Evolutionary conservation across 257 asterid genomes (phyloP).

Genomic region (Solanum clarkiae): DNA sequence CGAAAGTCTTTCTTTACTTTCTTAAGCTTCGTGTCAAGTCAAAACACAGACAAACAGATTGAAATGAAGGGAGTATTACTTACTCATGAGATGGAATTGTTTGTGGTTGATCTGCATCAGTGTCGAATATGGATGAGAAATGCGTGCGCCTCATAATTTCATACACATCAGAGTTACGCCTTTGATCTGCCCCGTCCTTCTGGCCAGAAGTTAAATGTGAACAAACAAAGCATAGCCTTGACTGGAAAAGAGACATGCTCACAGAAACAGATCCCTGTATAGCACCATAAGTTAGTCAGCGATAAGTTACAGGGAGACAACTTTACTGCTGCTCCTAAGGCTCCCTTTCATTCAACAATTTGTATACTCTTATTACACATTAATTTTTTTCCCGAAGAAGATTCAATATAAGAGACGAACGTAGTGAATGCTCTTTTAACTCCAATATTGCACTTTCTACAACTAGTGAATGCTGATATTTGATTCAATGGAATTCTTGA

Average conservation of each 20-base stretch:
- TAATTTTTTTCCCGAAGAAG: neutral
- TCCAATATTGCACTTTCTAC: neutral
- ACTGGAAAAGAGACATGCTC: slow-evolving; percentile 92
- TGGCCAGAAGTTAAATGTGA: slow-evolving; percentile 83
- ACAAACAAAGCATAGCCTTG: slow-evolving; percentile 77
- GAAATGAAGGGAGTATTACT: slow-evolving; percentile 1
- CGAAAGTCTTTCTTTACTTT: neutral
- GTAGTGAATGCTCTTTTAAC: neutral
- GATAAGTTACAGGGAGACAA: neutral
- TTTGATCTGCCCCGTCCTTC: slow-evolving; percentile 50
- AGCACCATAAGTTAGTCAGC: neutral
- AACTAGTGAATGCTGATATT: neutral
- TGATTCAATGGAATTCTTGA: neutral
- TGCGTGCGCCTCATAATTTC: slow-evolving; percentile 79
- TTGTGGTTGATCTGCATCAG: slow-evolving; percentile 50
- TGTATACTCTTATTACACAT: neutral
- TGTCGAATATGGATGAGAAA: slow-evolving; percentile 36
- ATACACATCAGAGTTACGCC: slow-evolving; percentile 82
- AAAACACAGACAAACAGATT: neutral
- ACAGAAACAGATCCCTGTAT: slow-evolving; percentile 87
- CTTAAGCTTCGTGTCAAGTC: neutral
- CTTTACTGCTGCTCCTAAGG: neutral
- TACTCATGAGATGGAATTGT: slow-evolving; percentile 83
- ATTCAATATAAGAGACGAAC: neutral
- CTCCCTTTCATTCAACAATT: neutral